Evolutionary conservation across 2,329 filamentous ascomycete genomes (phyloP).

Genomic region (Hypoxylon rubiginosum): DNA sequence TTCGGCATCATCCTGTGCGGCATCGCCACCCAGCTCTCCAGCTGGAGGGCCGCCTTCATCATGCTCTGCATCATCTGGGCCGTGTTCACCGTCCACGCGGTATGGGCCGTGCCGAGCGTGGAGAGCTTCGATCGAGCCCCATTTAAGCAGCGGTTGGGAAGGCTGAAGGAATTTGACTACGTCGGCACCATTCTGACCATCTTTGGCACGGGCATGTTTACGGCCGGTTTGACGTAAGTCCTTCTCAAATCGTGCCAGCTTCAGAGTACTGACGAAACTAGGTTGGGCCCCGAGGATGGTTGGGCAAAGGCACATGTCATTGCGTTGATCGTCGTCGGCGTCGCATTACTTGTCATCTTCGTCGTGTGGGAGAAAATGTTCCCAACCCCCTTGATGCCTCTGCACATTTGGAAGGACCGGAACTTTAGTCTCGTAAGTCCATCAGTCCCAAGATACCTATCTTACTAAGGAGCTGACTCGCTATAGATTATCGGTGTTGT

Average conservation of each 20-base stretch:
- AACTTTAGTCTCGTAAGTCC: conserved; percentile 73
- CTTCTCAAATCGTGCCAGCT: neutral
- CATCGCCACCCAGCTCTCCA: conserved; percentile 70
- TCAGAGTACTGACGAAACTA: conserved; percentile 29
- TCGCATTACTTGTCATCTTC: conserved; percentile 68
- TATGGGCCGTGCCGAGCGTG: conserved; percentile 72
- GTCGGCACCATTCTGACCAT: conserved; percentile 72
- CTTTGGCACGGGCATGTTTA: conserved; percentile 75
- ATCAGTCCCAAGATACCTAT: conserved; percentile 2
- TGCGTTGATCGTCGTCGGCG: conserved; percentile 70
- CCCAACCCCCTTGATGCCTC: conserved; percentile 65
- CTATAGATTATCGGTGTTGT: conserved; percentile 67
- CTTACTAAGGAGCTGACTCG: conserved; percentile 8
- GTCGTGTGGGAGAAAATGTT: conserved; percentile 72
- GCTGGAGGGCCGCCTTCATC: conserved; percentile 74
- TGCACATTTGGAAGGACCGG: conserved; percentile 69
- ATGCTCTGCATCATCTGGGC: conserved; percentile 74
- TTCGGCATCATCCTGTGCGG: conserved; percentile 70
- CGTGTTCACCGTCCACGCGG: conserved; percentile 67
- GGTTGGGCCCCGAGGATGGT: conserved; percentile 69
- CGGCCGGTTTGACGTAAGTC: conserved; percentile 69
- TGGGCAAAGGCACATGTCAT: conserved; percentile 75
- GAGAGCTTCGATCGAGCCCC: conserved; percentile 59
- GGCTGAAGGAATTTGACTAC: conserved; percentile 70
- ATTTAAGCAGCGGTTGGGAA: conserved; percentile 52